Evolutionary conservation across 768 basidiomycete species (phyloP).

Genomic region (Nevesoporus exiguus): DNA sequence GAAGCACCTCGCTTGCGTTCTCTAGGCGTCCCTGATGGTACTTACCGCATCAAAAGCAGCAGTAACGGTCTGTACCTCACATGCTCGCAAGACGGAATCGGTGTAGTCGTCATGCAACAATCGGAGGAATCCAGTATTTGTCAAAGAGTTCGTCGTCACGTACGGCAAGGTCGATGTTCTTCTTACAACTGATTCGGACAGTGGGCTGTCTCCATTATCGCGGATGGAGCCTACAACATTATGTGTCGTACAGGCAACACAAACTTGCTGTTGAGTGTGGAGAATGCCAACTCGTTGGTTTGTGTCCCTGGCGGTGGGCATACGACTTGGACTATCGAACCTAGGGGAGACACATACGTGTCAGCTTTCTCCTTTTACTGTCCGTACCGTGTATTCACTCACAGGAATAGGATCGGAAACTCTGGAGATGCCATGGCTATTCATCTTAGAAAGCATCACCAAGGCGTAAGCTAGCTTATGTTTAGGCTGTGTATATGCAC

Average conservation of each 20-base stretch:
- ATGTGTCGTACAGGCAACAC: neutral
- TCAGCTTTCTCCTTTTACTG: neutral
- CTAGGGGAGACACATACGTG: constrained; percentile 2
- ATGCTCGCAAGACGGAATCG: neutral
- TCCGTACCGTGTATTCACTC: neutral
- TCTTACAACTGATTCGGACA: neutral
- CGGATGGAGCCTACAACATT: constrained; percentile 1
- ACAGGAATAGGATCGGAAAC: constrained; percentile 2
- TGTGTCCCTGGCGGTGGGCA: neutral
- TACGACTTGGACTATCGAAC: constrained; percentile 6
- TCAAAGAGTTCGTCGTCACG: neutral
- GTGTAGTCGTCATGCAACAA: neutral
- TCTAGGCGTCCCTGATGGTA: neutral
- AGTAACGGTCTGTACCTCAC: neutral
- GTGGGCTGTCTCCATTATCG: neutral
- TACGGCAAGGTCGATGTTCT: no score
- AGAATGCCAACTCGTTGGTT: neutral
- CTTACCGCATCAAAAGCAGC: constrained; percentile 2
- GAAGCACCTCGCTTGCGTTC: neutral
- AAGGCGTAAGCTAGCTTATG: constrained; percentile 1
- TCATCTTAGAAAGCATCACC: neutral
- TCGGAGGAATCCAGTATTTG: neutral
- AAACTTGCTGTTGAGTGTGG: neutral
- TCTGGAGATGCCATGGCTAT: constrained; percentile 4
- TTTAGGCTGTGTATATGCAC: no score